Conservation (phyloP, 2,329 filamentous ascomycete genomes). For the Gnomoniopsis sp. region DNA sequence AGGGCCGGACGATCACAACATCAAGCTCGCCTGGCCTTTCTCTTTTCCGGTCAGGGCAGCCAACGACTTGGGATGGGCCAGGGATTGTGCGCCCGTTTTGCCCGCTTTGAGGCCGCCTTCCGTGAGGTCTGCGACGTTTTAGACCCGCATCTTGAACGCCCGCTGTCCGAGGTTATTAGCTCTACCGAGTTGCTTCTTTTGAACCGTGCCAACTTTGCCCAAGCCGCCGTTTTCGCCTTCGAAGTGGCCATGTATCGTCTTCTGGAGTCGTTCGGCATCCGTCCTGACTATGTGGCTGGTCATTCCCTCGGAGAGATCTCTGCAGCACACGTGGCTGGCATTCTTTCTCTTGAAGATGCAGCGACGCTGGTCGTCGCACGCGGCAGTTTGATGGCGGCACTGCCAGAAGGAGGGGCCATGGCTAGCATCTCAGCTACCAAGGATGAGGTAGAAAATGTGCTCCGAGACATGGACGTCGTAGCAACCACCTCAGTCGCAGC, state of each 20-base stretch:
- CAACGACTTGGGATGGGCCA: constrained; percentile 30
- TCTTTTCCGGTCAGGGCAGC: constrained; percentile 35
- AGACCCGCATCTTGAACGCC: constrained; percentile 20
- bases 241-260: constrained; percentile 29
- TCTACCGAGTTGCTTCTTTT: constrained; percentile 3
- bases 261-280: constrained; percentile 30
- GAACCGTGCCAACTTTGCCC: constrained; percentile 28
- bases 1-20: constrained; percentile 6
- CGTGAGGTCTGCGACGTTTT: constrained; percentile 22
- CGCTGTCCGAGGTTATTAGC: constrained; percentile 22
- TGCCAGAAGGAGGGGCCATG: constrained; percentile 1
- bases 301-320: constrained; percentile 30
- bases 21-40: constrained; percentile 23
- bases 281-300: constrained; percentile 27
- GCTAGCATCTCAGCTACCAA: constrained; percentile 2
- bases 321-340: constrained; percentile 29
- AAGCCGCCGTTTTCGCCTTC: constrained; percentile 31
- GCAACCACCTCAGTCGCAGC: not conserved
- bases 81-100: constrained; percentile 23
- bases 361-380: constrained; percentile 30
- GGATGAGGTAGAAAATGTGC: not conserved
- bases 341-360: constrained; percentile 29
- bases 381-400: constrained; percentile 27
- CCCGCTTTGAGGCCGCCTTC: constrained; percentile 26
- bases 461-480: not conserved